Conservation (phyloP, 129 eudicot species). For the Chrysanthemum lavandulifolium region DNA sequence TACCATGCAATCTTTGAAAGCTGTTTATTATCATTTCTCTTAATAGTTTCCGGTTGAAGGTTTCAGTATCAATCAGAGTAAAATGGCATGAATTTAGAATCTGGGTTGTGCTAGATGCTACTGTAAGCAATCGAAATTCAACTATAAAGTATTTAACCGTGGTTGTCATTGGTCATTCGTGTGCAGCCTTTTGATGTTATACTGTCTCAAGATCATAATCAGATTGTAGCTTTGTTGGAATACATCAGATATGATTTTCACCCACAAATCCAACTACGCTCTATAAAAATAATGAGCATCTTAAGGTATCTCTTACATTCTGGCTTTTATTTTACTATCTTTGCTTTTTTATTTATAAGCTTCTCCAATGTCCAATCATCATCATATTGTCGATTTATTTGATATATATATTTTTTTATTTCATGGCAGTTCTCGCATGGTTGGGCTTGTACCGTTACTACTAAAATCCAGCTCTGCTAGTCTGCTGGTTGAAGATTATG, state of each 20-base stretch:
- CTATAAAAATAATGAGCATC: conserved; percentile 84
- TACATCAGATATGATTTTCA: conserved; percentile 91
- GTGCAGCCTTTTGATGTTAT: conserved; percentile 91
- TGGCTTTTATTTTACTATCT: not conserved
- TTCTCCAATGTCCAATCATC: not conserved
- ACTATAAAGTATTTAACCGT: not conserved
- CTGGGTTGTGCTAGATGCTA: conserved; percentile 18
- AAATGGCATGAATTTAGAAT: not conserved
- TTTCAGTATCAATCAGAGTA: not conserved
- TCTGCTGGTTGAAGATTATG: conserved; percentile 89
- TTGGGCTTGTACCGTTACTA: conserved; percentile 89
- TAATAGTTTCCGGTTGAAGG: not conserved
- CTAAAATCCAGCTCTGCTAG: conserved; percentile 63
- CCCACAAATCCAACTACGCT: conserved; percentile 77
- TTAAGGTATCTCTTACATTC: conserved; percentile 53
- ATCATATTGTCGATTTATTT: conserved; percentile 3
- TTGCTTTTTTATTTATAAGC: not conserved
- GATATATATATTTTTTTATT: conserved; percentile 6
- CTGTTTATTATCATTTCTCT: conserved; percentile 16
- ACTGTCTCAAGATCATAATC: conserved; percentile 93
- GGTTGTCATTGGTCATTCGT: conserved; percentile 23
- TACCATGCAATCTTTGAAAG: not conserved
- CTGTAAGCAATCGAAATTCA: not conserved
- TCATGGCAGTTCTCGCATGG: conserved; percentile 76
- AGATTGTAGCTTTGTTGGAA: conserved; percentile 79